Percentiles rank a stretch among this genome's conserved stretches.
Evolutionary conservation across 2,329 filamentous ascomycete species (phyloP).

Genomic region (Cercospora sp.): DNA sequence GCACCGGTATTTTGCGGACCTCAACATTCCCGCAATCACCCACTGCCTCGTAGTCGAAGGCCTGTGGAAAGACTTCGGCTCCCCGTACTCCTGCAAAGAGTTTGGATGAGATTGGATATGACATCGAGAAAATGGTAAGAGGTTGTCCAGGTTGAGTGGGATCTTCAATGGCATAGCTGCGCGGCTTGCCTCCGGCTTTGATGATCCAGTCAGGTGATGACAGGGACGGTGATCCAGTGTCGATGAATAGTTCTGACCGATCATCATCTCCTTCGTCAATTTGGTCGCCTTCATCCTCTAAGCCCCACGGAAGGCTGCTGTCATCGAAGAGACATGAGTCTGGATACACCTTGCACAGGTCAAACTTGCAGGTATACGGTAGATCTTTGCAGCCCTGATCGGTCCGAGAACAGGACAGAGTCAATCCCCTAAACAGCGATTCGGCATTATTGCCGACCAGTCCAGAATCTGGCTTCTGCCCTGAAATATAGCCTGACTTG

Average conservation of each 20-base stretch:
- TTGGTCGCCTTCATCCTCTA: background rate
- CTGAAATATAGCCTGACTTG: background rate
- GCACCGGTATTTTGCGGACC: background rate
- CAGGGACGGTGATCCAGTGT: background rate
- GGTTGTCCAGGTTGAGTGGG: background rate
- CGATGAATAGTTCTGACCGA: background rate
- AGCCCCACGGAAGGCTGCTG: background rate
- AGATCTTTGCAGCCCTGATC: background rate
- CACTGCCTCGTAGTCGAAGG: background rate
- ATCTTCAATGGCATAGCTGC: background rate
- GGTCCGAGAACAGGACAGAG: background rate
- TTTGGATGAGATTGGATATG: background rate
- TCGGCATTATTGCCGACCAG: background rate
- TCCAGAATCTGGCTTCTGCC: background rate
- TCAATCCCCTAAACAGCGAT: background rate
- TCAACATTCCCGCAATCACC: background rate
- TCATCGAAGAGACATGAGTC: background rate
- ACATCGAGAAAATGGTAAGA: background rate
- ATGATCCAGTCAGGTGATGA: background rate
- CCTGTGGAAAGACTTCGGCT: background rate
- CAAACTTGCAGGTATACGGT: background rate
- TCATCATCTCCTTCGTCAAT: background rate
- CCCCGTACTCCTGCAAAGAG: background rate
- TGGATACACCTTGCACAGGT: background rate
- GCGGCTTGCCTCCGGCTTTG: background rate